Conservation (phyloP, 2,329 filamentous ascomycete species). For the Leptographium radiaticola region DNA sequence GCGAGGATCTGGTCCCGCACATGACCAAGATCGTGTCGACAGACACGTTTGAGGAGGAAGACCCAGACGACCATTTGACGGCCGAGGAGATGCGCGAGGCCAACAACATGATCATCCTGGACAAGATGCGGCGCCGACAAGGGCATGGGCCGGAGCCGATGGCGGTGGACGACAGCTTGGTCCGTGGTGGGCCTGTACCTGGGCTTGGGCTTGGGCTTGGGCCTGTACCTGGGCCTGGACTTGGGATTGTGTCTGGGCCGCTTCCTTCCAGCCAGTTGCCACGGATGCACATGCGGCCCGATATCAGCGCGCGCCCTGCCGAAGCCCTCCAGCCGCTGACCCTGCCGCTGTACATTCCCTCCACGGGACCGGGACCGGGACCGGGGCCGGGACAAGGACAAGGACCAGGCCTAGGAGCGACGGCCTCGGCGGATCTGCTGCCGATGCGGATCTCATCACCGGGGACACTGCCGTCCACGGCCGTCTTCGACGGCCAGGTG, state of each 20-base stretch:
- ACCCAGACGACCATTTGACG: conserved; percentile 44
- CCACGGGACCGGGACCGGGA: background rate
- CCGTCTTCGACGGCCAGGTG: background rate
- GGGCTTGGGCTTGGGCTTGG: background rate
- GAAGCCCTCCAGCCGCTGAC: background rate
- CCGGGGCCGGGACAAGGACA: background rate
- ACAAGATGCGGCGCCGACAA: conserved; percentile 4
- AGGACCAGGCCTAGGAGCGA: background rate
- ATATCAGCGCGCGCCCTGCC: background rate
- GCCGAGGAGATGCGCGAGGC: conserved; percentile 47
- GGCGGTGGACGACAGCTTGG: background rate
- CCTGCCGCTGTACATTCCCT: background rate
- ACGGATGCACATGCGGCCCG: background rate
- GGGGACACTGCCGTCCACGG: background rate
- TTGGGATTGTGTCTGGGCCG: background rate
- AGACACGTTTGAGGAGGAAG: conserved; percentile 61
- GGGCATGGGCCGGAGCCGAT: background rate
- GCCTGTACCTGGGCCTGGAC: background rate
- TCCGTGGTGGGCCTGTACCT: no score
- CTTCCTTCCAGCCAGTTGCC: background rate
- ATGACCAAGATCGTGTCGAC: conserved; percentile 50
- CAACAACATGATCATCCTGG: conserved; percentile 21
- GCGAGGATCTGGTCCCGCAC: conserved; percentile 20
- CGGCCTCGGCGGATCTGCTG: background rate
- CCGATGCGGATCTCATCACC: background rate